Conservation (phyloP, 2,329 filamentous ascomycete genomes). For the Penicillium sp. region DNA sequence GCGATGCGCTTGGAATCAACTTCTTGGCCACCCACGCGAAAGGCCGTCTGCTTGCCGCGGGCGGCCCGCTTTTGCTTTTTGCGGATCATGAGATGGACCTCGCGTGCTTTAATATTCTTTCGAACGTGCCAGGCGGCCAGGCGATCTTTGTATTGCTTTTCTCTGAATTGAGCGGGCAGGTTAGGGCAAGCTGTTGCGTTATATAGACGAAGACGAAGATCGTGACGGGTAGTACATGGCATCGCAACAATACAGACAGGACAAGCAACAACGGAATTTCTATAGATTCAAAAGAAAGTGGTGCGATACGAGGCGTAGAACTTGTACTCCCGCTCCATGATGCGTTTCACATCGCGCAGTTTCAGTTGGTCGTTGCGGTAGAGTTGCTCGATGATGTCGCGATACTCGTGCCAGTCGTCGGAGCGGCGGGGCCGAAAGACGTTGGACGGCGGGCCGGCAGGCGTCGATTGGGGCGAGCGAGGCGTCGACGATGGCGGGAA, state of each 20-base stretch:
- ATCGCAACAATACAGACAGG: conserved; percentile 4
- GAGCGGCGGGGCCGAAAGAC: conserved; percentile 37
- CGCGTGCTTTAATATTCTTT: conserved; percentile 40
- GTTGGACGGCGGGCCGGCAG: conserved; percentile 16
- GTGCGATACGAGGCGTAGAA: conserved; percentile 36
- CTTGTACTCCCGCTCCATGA: conserved; percentile 38
- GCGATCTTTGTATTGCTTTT: conserved; percentile 42
- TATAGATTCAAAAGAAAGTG: no score
- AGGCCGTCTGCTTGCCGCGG: conserved; percentile 38
- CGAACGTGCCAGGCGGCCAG: conserved; percentile 38
- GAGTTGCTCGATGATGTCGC: conserved; percentile 35
- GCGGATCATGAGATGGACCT: conserved; percentile 39
- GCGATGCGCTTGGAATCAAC: conserved; percentile 37
- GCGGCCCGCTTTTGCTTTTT: conserved; percentile 40
- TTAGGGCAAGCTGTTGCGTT: conserved; percentile 17
- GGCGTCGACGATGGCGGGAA: conserved; percentile 13
- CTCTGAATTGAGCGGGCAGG: conserved; percentile 21
- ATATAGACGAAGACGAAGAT: conserved; percentile 7
- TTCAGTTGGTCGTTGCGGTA: conserved; percentile 38
- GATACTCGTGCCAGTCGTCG: conserved; percentile 39
- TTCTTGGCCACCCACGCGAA: conserved; percentile 34
- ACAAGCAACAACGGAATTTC: conserved; percentile 2
- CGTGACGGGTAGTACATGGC: no score
- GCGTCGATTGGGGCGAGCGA: conserved; percentile 18
- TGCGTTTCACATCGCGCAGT: conserved; percentile 36